Percentiles rank a stretch among this genome's conserved stretches.
Evolutionary conservation across 2,329 filamentous ascomycete species (phyloP).

Genomic region (Fusarium dimerum): DNA sequence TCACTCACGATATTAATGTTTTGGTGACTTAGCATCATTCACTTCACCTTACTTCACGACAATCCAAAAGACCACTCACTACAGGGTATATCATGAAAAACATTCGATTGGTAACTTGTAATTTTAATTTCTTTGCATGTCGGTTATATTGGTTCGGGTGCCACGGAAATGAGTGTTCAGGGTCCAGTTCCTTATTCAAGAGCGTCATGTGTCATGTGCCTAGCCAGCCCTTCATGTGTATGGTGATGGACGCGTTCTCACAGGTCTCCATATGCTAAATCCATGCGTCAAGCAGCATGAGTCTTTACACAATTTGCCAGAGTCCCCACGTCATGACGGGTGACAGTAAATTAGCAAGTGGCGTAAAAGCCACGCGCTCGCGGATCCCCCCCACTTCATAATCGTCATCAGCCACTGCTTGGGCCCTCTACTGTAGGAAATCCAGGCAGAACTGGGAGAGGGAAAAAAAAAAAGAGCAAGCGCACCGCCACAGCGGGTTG

Average conservation of each 20-base stretch:
- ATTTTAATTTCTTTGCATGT: not conserved
- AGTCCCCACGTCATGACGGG: not conserved
- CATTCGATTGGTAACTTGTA: not conserved
- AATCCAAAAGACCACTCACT: not conserved
- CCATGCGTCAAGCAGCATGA: not conserved
- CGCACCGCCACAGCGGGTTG: conserved; percentile 11
- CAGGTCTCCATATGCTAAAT: not conserved
- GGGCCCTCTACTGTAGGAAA: too few species aligned
- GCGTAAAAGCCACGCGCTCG: not conserved
- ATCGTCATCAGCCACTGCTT: not conserved
- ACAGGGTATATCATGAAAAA: not conserved
- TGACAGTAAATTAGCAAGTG: not conserved
- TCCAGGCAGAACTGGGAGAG: not conserved
- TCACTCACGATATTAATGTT: not conserved
- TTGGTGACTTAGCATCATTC: not conserved
- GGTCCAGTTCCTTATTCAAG: not conserved
- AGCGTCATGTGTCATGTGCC: not conserved
- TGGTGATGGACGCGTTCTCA: too few species aligned
- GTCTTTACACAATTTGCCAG: not conserved
- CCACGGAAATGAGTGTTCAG: not conserved
- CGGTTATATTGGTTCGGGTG: not conserved
- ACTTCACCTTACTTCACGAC: not conserved
- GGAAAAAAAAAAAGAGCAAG: conserved; percentile 1
- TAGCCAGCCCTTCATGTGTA: too few species aligned
- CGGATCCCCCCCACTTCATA: not conserved